Evolutionary conservation across 2,329 filamentous ascomycete species (phyloP).

Genomic region (Thielaviopsis populi): DNA sequence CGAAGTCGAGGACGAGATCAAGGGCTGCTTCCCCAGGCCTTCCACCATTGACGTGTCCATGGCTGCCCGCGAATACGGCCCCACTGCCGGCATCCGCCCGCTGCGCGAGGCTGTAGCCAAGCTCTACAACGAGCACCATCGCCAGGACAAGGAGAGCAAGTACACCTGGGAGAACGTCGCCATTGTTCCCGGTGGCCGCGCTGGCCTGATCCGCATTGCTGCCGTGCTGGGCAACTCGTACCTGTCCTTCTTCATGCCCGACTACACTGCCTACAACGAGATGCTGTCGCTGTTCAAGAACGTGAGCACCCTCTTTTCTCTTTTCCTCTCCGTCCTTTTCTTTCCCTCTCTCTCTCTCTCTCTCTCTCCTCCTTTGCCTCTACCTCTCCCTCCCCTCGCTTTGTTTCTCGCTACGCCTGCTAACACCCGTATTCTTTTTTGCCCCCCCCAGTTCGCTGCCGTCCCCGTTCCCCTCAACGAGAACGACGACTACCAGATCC

Average conservation of each 20-base stretch:
- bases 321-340: too few species aligned
- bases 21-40: constrained; percentile 74
- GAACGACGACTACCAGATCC: constrained; percentile 82
- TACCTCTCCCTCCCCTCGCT: background rate
- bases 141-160: constrained; percentile 70
- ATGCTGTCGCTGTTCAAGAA: constrained; percentile 94
- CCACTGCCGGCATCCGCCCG: constrained; percentile 85
- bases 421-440: too few species aligned
- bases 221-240: constrained; percentile 88
- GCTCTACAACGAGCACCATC: constrained; percentile 86
- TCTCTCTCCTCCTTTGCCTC: too few species aligned
- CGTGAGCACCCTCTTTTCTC: constrained; percentile 29
- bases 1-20: constrained; percentile 85
- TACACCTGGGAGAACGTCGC: constrained; percentile 98
- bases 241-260: constrained; percentile 82
- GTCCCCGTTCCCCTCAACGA: constrained; percentile 74
- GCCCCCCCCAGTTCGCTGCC: constrained; percentile 54
- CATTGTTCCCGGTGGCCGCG: constrained; percentile 85
- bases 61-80: constrained; percentile 75
- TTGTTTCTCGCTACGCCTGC: background rate
- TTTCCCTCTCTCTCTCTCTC: too few species aligned
- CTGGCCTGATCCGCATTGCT: constrained; percentile 85
- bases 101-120: constrained; percentile 77
- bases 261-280: constrained; percentile 96
- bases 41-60: constrained; percentile 62